Conservation (phyloP, 2,329 filamentous ascomycete species). For the Diplodia corticola region DNA sequence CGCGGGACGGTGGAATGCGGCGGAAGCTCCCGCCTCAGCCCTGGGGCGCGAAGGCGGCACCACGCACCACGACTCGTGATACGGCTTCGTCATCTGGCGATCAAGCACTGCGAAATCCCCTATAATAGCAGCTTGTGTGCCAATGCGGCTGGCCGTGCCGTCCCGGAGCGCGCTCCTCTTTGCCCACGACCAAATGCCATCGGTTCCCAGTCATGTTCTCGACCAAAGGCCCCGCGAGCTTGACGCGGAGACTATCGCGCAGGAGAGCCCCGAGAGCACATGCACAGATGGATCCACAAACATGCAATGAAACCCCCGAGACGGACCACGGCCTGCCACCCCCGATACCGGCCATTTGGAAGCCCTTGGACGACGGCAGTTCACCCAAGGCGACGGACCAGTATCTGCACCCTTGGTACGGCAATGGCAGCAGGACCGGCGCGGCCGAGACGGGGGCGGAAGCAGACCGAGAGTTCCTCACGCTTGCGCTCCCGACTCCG, state of each 20-base stretch:
- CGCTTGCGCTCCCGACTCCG: neutral
- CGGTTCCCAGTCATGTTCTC: neutral
- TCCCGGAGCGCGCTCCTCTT: neutral
- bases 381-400: neutral
- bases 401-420: neutral
- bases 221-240: neutral
- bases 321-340: neutral
- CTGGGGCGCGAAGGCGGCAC: neutral
- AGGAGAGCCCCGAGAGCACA: neutral
- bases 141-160: conserved; percentile 3
- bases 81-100: neutral
- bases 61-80: neutral
- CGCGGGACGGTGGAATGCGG: neutral
- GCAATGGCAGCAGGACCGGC: neutral
- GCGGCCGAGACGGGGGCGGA: neutral
- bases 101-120: neutral
- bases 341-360: neutral
- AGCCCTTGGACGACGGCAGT: neutral
- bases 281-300: neutral
- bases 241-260: neutral
- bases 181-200: neutral
- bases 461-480: neutral
- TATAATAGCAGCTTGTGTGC: neutral
- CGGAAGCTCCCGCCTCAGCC: neutral
- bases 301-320: neutral